These are phyloP conservation scores for Hippophae gyantsensis DNA, from an alignment of 306 rosid genomes.

Conservation along the genomic window DNA sequence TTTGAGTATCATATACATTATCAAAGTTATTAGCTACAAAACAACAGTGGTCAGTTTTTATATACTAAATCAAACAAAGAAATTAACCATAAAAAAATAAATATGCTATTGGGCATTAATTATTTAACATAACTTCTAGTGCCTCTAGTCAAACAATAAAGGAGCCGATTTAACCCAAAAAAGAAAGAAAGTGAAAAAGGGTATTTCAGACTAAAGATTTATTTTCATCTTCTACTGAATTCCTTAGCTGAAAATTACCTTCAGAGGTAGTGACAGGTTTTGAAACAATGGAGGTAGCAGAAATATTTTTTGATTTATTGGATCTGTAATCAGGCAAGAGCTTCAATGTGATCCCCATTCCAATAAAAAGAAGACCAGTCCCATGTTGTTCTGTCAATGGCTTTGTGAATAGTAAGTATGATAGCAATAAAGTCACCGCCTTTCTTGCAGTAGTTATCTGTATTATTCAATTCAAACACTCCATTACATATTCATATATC, in stretches of 20 bases:
- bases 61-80: too few relatives aligned
- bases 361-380: conserved; percentile 71
- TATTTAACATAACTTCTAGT: too few relatives aligned
- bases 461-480: conserved; percentile 9
- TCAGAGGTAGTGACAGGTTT: conserved; percentile 16
- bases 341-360: conserved; percentile 85
- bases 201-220: conserved; percentile 45
- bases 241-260: background rate
- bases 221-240: conserved; percentile 35
- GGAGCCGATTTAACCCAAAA: background rate
- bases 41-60: too few relatives aligned
- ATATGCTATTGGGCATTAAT: too few relatives aligned
- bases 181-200: background rate
- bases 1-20: too few relatives aligned
- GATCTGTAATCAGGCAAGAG: conserved; percentile 59
- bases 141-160: too few relatives aligned
- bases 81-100: too few relatives aligned
- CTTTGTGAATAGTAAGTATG: conserved; percentile 87
- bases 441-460: conserved; percentile 97
- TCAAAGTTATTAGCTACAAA: too few relatives aligned
- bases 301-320: conserved; percentile 8
- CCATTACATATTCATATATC: background rate
- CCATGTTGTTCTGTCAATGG: conserved; percentile 92
- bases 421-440: conserved; percentile 74
- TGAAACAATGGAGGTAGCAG: conserved; percentile 2